Percentiles rank a stretch among this genome's conserved stretches.
These are phyloP conservation scores for Oleoguttula mirabilis DNA, from an alignment of 495 filamentous ascomycete species.

Conservation along the genomic window DNA sequence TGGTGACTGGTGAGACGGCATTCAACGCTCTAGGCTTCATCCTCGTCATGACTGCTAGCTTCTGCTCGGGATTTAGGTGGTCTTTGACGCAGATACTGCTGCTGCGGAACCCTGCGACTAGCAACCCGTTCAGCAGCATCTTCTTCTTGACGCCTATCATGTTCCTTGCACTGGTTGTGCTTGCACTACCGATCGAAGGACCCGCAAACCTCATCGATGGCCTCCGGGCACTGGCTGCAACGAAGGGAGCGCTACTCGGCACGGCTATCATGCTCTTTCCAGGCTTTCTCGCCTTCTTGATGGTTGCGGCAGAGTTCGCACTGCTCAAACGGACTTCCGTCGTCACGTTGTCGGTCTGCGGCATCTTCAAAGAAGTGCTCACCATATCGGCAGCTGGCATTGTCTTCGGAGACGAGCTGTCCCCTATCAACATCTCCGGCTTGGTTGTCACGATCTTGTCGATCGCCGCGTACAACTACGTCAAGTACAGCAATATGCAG, in stretches of 20 bases:
- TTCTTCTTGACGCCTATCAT: conserved; percentile 95
- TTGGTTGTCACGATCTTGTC: conserved; percentile 77
- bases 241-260: conserved; percentile 51
- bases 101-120: conserved; percentile 85
- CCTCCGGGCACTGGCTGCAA: conserved; percentile 45
- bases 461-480: conserved; percentile 84
- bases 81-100: conserved; percentile 91
- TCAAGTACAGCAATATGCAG: conserved; percentile 87
- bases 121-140: conserved; percentile 92
- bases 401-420: conserved; percentile 82
- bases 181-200: conserved; percentile 82
- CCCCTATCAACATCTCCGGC: conserved; percentile 76
- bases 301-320: conserved; percentile 94
- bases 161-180: conserved; percentile 69
- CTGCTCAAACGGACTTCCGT: conserved; percentile 89
- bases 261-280: conserved; percentile 70
- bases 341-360: conserved; percentile 90
- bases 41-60: conserved; percentile 82
- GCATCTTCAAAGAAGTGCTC: conserved; percentile 98
- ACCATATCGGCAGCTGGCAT: conserved; percentile 84
- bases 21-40: conserved; percentile 83
- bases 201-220: conserved; percentile 51
- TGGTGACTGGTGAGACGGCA: conserved; percentile 92
- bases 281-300: conserved; percentile 81
- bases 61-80: conserved; percentile 97